These are phyloP conservation scores for Trifolium repens DNA, from an alignment of 306 rosid species.

Conservation along the genomic window DNA sequence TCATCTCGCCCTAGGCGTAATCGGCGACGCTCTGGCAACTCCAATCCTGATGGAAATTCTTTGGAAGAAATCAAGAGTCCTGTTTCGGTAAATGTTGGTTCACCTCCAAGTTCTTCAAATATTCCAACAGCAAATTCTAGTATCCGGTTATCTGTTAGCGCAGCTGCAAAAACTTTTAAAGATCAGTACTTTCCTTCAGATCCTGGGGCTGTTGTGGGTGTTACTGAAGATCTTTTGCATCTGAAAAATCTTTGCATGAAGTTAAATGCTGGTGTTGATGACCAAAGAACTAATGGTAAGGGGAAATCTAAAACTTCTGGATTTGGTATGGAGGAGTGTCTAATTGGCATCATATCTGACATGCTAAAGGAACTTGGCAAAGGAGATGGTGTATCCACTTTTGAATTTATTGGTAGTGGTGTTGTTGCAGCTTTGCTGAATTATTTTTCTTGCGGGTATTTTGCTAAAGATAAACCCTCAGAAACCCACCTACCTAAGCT, in stretches of 20 bases:
- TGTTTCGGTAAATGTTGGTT: constrained; percentile 67
- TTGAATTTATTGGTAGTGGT: constrained; percentile 98
- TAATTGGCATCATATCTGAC: constrained; percentile 78
- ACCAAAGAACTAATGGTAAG: constrained; percentile 71
- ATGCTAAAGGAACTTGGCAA: constrained; percentile 91
- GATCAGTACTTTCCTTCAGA: constrained; percentile 87
- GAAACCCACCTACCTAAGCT: constrained; percentile 81
- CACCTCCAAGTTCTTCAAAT: constrained; percentile 78
- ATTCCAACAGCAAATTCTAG: constrained; percentile 72
- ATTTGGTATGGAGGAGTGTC: constrained; percentile 63
- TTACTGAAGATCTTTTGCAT: constrained; percentile 85
- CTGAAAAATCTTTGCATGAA: constrained; percentile 82
- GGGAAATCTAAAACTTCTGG: constrained; percentile 86
- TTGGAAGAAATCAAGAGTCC: constrained; percentile 70
- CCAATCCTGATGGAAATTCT: constrained; percentile 77
- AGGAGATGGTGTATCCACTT: constrained; percentile 98
- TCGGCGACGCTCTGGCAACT: constrained; percentile 73
- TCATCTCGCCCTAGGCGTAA: constrained; percentile 90
- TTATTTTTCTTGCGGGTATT: constrained; percentile 89
- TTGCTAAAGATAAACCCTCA: constrained; percentile 73
- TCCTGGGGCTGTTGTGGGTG: constrained; percentile 79
- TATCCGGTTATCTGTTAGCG: constrained; percentile 73
- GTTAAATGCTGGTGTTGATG: constrained; percentile 78
- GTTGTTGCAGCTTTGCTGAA: constrained; percentile 85
- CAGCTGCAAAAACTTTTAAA: constrained; percentile 85